A percentile compares a stretch with the other conserved stretches of the same genome.
Evolutionary conservation across 176 grass and related monocot species (phyloP).

Genomic region (Bonia amplexicaulis): DNA sequence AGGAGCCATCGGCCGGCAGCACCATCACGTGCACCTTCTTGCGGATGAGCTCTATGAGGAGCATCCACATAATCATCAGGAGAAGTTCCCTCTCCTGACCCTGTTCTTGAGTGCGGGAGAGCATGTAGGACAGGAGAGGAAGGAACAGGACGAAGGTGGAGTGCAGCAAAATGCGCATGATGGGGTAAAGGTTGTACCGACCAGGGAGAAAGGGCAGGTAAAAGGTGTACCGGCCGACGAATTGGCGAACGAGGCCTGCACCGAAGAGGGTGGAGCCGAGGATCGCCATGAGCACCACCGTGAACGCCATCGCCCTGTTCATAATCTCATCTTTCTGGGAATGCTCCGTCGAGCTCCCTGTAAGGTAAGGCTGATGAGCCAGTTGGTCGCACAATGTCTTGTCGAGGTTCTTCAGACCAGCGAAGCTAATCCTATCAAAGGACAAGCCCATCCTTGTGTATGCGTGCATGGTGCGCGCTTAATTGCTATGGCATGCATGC

Average conservation of each 20-base stretch:
- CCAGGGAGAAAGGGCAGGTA: too few relatives aligned
- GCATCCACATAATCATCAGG: constrained; percentile 14
- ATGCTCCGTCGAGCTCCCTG: rapidly evolving
- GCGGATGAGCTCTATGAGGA: constrained; percentile 28
- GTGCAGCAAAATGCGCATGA: not conserved
- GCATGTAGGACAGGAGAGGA: constrained; percentile 1
- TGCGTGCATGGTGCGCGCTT: too few relatives aligned
- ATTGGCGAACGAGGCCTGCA: not conserved
- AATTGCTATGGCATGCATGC: too few relatives aligned
- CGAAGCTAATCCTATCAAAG: not conserved
- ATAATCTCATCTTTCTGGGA: too few relatives aligned
- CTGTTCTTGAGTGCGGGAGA: not conserved
- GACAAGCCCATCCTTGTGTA: too few relatives aligned
- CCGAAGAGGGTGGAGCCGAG: not conserved
- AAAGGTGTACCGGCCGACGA: not conserved
- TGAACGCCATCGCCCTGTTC: not conserved
- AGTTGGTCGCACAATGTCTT: too few relatives aligned
- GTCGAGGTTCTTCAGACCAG: too few relatives aligned
- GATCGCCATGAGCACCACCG: constrained; percentile 13
- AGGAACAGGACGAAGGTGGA: not conserved
- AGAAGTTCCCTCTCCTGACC: not conserved
- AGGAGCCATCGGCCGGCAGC: not conserved
- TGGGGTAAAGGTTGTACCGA: not conserved
- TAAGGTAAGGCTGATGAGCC: rapidly evolving
- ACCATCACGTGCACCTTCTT: constrained; percentile 10